Evolutionary conservation across 1,139 yeast genomes (phyloP).

Genomic region (Hansenula lynferdii): DNA sequence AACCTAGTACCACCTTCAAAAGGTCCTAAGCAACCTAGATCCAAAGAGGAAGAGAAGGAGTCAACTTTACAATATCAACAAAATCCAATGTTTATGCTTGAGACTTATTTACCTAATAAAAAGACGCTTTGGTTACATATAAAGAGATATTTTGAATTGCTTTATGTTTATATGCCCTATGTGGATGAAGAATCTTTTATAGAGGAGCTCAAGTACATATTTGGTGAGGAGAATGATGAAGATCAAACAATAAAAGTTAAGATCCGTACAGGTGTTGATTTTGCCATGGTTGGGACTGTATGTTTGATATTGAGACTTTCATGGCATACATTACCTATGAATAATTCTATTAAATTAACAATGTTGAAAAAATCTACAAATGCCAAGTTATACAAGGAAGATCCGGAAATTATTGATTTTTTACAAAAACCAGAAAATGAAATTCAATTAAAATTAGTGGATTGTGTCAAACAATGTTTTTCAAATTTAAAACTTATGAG

Average conservation of each 20-base stretch:
- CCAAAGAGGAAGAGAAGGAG: not conserved
- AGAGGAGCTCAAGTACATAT: constrained; percentile 25
- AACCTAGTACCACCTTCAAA: constrained; percentile 23
- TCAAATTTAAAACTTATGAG: constrained; percentile 29
- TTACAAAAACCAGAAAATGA: constrained; percentile 19
- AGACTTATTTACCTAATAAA: constrained; percentile 33
- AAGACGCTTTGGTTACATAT: constrained; percentile 31
- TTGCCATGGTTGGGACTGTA: constrained; percentile 34
- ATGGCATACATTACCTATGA: constrained; percentile 43
- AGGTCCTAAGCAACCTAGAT: constrained; percentile 3
- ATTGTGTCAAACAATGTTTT: constrained; percentile 30
- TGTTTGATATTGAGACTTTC: constrained; percentile 43
- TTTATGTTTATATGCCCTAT: constrained; percentile 37
- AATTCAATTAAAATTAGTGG: constrained; percentile 18
- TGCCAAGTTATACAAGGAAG: constrained; percentile 17
- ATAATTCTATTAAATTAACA: constrained; percentile 19
- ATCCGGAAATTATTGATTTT: constrained; percentile 6
- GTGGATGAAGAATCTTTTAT: constrained; percentile 34
- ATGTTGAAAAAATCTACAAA: constrained; percentile 11
- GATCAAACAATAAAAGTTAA: constrained; percentile 25
- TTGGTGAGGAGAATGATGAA: constrained; percentile 26
- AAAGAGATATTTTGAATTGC: constrained; percentile 33
- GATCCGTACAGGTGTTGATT: constrained; percentile 20
- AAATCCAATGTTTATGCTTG: constrained; percentile 30
- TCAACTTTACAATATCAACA: constrained; percentile 10